Conservation (phyloP, 306 rosid genomes). For the Dalbergia oliveri region DNA sequence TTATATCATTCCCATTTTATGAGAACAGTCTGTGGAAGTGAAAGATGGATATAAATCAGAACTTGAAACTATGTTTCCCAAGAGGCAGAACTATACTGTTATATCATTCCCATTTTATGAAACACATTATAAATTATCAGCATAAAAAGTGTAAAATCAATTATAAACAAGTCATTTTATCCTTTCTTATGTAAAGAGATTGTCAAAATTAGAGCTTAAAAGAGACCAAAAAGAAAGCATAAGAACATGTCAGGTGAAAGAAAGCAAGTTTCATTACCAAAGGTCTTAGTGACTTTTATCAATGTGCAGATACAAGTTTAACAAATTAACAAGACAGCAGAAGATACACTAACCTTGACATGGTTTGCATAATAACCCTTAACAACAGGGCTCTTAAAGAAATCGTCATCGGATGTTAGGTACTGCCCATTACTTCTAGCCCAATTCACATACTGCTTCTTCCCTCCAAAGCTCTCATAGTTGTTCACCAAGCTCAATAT, state of each 20-base stretch:
- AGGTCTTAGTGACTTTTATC: background rate
- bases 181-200: background rate
- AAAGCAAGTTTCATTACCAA: slow-evolving; percentile 13
- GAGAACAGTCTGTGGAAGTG: slow-evolving; percentile 65
- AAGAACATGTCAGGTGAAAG: slow-evolving; percentile 4
- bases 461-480: slow-evolving; percentile 90
- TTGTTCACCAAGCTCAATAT: slow-evolving; percentile 93
- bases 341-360: slow-evolving; percentile 61
- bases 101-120: background rate
- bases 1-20: background rate
- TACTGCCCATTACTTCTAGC: slow-evolving; percentile 82
- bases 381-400: slow-evolving; percentile 76
- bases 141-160: slow-evolving; percentile 2
- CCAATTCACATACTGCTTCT: slow-evolving; percentile 97
- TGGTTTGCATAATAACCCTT: slow-evolving; percentile 86
- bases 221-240: slow-evolving; percentile 1
- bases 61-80: slow-evolving; percentile 28
- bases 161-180: slow-evolving; percentile 1
- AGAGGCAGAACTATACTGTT: background rate
- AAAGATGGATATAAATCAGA: slow-evolving; percentile 41
- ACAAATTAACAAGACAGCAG: background rate
- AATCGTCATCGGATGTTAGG: slow-evolving; percentile 86
- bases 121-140: background rate
- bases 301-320: slow-evolving; percentile 9
- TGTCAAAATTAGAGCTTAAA: background rate